Evolutionary conservation across 768 basidiomycete species (phyloP), one percentile per base, ranked within the genome.

Genomic region (Butyriboletus loyo): DNA sequence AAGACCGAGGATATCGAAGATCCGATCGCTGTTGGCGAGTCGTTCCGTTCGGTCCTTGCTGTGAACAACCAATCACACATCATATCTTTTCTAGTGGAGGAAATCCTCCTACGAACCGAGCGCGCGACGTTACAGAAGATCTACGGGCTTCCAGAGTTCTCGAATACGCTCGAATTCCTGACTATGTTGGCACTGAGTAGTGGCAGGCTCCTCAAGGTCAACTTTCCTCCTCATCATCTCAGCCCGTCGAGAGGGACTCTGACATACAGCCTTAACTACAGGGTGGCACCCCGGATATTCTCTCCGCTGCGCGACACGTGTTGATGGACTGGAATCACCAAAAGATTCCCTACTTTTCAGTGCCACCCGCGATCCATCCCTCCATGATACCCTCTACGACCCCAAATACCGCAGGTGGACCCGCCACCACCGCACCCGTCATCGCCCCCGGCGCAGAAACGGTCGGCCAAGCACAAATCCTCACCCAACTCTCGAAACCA

Each of bases 261-360:
- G 44, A 52, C 30, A 21, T 35, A 8, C 4, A 5, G 7, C 5
- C 2, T 24, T 11, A 34, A 46, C 32, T 31, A 28, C 57, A 91
- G 88, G 94, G 94, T 28, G 96, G 96, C 43, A 87, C 92, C 0
- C 95, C 96, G 2, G 93, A 98, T 68, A 68, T 95, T 30, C 82
- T 86, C 38, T 77, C 87, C 7, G 81, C 92, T 0, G 92, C 95
- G 0, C 85, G 91, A 30, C 83, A 87, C 14, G 79, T 98, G 22
- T 70, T 98, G 1, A 81, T 76, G 44, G 94, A 99, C 66, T 99
- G 96, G 95, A 98, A 98, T 62, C 84, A 91, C 52, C 93, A 97
- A 67, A 96, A 92, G 65, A 96, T 98, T 11, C 88, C 91, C 0
- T 98, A 91, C 72, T 90, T 79, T 72, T 90, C 92, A 5, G 66